A percentile compares a stretch with the other conserved stretches of the same genome.
Evolutionary conservation across 2,329 filamentous ascomycete species (phyloP).

Genomic region (Alternaria tenuissima): DNA sequence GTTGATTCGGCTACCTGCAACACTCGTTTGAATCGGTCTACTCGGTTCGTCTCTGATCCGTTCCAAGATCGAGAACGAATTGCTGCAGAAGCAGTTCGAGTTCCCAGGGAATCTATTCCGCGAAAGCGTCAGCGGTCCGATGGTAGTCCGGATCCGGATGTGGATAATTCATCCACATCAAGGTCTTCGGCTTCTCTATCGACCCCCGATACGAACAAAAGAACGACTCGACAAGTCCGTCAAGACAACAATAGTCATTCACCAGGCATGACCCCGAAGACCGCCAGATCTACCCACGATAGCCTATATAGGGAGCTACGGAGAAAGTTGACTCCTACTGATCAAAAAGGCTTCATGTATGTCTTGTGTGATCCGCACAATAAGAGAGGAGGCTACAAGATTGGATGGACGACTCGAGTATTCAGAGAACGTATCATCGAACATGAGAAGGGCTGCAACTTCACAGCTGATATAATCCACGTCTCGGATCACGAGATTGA

Average conservation of each 20-base stretch:
- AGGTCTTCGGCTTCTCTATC: not conserved
- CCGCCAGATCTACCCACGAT: constrained; percentile 5
- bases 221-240: not conserved
- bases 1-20: not conserved
- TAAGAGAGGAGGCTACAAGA: constrained; percentile 10
- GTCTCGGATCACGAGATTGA: not conserved
- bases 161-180: not conserved
- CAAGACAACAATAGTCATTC: not conserved
- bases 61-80: not conserved
- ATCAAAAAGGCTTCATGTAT: constrained; percentile 16
- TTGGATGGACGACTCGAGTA: constrained; percentile 12
- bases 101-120: not conserved
- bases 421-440: constrained; percentile 7
- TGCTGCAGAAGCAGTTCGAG: not conserved
- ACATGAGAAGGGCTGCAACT: constrained; percentile 6
- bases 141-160: not conserved
- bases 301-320: constrained; percentile 3
- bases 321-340: not conserved
- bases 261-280: not conserved
- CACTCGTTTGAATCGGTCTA: not conserved
- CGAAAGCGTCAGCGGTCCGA: not conserved
- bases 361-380: constrained; percentile 1
- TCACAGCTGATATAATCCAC: not conserved
- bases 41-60: not conserved
- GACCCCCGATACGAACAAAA: not conserved